Evolutionary conservation across 2,329 filamentous ascomycete genomes (phyloP), one percentile per base, ranked within the genome.

Genomic region (Calonectria pteridis): DNA sequence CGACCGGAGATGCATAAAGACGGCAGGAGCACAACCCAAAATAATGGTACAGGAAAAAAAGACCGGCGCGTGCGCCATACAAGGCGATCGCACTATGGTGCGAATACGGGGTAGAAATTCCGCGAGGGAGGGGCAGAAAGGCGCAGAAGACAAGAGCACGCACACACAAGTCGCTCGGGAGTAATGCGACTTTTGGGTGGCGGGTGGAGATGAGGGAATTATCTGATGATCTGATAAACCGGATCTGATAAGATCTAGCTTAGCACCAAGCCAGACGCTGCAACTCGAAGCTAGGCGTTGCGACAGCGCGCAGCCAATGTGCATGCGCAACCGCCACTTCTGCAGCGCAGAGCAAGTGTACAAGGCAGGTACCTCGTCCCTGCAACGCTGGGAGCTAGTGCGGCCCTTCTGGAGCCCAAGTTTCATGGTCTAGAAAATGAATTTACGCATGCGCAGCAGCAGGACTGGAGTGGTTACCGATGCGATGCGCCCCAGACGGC

Each of bases 191-290:
- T 58, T 33, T 67, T 23, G 65, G 46, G 62, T 46, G 62, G 63
- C 55, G 63, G 46, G 82, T 83, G 83, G 82, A 79, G 82, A 81
- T 81, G 85, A 85, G 85, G 82, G 82, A 84, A 83, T 85, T 87
- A 89, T 88, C 87, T 87, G 87, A 88, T 89, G 83, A 89, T 89
- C 88, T 87, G 88, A 89, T 89, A 89, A 89, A 87, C 82, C 79
- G 83, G 82, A 84, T 84, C 83, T 80, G 83, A 85, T 84, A 85
- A 85, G 82, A 85, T 84, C 81, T 74, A 77, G 72, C 26, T 28
- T 49, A 49, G 23, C 33, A 62, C 35, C 72, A 69, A 73, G 53
- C 67, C 40, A 55, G 46, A 37, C 46, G 23, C 43, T 23, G 46
- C 26, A 31, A 31, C 31, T 40, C 40, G 55, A 23, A n/a, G 49